These are phyloP conservation scores for Chaetothyriales sp. DNA, from an alignment of 2,329 filamentous ascomycete species.

Conservation along the genomic window DNA sequence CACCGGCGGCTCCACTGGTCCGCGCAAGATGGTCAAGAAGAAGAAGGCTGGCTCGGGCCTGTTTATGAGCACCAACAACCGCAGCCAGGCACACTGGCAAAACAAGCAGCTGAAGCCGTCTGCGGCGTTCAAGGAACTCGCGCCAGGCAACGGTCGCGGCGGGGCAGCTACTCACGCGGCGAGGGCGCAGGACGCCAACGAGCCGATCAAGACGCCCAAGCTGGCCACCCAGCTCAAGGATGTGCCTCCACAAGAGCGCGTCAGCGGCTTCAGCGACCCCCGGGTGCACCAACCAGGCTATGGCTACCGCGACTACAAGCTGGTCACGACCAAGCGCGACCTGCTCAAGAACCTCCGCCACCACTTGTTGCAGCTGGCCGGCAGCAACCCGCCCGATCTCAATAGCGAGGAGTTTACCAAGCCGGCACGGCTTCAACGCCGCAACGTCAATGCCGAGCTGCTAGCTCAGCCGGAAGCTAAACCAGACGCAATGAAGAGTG, in stretches of 20 bases:
- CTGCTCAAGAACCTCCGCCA: slow-evolving; percentile 66
- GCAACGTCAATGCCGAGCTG: slow-evolving; percentile 47
- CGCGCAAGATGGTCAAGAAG: background rate
- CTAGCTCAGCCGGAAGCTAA: slow-evolving; percentile 37
- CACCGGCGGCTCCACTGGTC: background rate
- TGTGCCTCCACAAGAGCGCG: slow-evolving; percentile 8
- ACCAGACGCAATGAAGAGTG: slow-evolving; percentile 42
- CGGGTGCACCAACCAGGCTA: slow-evolving; percentile 9
- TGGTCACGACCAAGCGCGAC: slow-evolving; percentile 70
- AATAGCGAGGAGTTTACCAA: slow-evolving; percentile 75
- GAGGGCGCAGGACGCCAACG: background rate
- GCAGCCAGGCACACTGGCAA: background rate
- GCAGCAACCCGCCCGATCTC: slow-evolving; percentile 46
- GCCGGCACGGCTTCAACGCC: slow-evolving; percentile 75
- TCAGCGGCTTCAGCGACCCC: slow-evolving; percentile 17
- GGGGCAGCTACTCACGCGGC: background rate
- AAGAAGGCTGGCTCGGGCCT: background rate
- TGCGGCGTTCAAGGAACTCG: background rate
- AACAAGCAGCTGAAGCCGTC: background rate
- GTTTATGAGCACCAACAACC: slow-evolving; percentile 1
- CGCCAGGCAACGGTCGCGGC: background rate
- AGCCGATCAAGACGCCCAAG: background rate
- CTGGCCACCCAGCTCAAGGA: background rate
- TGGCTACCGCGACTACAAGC: slow-evolving; percentile 41
- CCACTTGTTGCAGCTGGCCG: slow-evolving; percentile 71